phyloP scores from a whole-genome alignment of 2,329 filamentous ascomycete genomes.

The Sporothrix pallida region DNA sequence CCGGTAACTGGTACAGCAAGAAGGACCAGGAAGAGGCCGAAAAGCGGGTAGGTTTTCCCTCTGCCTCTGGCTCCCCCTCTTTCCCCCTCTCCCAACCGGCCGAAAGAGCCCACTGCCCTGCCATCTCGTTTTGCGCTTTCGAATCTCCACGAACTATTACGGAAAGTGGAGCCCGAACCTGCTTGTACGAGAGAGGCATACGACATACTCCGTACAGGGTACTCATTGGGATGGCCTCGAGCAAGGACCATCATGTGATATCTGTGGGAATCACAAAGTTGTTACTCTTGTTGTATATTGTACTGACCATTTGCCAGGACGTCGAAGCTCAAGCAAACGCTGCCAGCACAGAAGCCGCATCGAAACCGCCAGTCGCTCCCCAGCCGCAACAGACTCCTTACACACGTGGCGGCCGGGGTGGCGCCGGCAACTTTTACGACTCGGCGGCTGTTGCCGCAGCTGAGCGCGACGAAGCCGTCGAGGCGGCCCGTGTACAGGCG shows the following conservation, averaged over 20 bases:
- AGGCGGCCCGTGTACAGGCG: constrained; percentile 42
- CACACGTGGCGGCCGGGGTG: constrained; percentile 61
- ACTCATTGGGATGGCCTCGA: too few species aligned
- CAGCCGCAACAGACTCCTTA: constrained; percentile 43
- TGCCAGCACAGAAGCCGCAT: not conserved
- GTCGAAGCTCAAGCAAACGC: constrained; percentile 49
- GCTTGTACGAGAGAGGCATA: constrained; percentile 11
- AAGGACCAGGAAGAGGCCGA: constrained; percentile 56
- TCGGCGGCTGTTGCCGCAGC: constrained; percentile 44
- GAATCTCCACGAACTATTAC: constrained; percentile 1
- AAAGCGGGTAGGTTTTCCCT: constrained; percentile 30
- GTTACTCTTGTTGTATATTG: not conserved
- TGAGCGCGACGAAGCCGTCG: constrained; percentile 46
- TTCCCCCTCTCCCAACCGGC: not conserved
- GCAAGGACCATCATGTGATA: not conserved
- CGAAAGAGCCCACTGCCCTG: not conserved
- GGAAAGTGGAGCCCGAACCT: constrained; percentile 15
- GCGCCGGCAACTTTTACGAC: constrained; percentile 65
- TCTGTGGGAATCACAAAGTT: not conserved
- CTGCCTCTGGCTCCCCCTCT: not conserved
- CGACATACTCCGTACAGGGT: not conserved
- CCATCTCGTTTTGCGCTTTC: not conserved
- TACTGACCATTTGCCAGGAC: constrained; percentile 43
- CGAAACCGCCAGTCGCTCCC: constrained; percentile 31
- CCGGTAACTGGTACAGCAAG: constrained; percentile 65